phyloP scores from a whole-genome alignment of 805 yeast genomes.

The Yamadazyma laniorum region DNA sequence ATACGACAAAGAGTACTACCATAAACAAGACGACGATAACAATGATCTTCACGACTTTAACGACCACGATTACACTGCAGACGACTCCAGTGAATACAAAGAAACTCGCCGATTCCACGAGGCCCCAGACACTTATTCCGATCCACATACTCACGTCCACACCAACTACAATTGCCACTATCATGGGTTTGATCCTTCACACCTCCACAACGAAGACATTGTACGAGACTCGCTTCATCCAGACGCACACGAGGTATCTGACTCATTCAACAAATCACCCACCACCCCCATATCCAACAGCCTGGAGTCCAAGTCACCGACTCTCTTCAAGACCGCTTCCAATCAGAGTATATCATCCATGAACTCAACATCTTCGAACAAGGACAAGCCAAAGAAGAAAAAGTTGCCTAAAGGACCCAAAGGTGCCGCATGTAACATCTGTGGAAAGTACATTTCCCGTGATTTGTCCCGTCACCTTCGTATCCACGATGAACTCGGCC shows the following conservation, averaged over 20 bases:
- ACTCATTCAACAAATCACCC: slow-evolving; percentile 2
- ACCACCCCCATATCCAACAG: slow-evolving; percentile 6
- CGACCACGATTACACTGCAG: not conserved
- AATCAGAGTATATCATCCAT: slow-evolving; percentile 14
- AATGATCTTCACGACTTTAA: not conserved
- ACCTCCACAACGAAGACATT: too few relatives aligned
- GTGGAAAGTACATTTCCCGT: slow-evolving; percentile 41
- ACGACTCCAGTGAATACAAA: not conserved
- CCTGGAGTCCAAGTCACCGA: slow-evolving; percentile 5
- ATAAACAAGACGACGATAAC: not conserved
- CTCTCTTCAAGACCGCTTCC: slow-evolving; percentile 10
- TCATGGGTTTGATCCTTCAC: not conserved
- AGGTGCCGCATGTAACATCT: slow-evolving; percentile 38
- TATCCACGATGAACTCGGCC: slow-evolving; percentile 42
- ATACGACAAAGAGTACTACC: slow-evolving; percentile 4
- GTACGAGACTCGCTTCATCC: not conserved
- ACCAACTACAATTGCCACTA: not conserved
- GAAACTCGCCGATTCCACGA: not conserved
- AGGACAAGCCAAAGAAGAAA: slow-evolving; percentile 19
- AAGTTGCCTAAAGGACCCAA: slow-evolving; percentile 30
- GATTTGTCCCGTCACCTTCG: slow-evolving; percentile 43
- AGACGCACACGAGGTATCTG: not conserved
- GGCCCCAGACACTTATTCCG: not conserved
- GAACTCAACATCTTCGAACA: slow-evolving; percentile 13
- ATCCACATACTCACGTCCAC: not conserved